Conservation (phyloP, 306 rosid species). For the Corylus americana region DNA sequence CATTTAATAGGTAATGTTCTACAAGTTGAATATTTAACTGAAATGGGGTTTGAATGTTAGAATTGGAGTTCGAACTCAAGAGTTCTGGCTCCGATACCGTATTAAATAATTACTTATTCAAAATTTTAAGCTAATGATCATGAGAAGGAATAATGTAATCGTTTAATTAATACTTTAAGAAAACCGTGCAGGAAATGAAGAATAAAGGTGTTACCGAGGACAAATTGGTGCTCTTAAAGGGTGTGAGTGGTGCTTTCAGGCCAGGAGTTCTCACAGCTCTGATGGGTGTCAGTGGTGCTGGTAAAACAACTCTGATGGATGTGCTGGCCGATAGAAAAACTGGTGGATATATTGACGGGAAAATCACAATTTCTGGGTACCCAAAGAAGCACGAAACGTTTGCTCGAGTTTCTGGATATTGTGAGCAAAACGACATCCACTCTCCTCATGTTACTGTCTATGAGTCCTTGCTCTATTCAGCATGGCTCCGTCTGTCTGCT, state of each 20-base stretch:
- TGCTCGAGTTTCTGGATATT: constrained; percentile 60
- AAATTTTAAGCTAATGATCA: too few relatives aligned
- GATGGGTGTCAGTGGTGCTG: constrained; percentile 80
- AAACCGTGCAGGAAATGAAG: constrained; percentile 49
- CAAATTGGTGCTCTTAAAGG: constrained; percentile 52
- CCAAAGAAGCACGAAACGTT: constrained; percentile 67
- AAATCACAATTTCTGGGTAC: constrained; percentile 52
- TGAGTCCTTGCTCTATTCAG: constrained; percentile 58
- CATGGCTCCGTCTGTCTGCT: constrained; percentile 61
- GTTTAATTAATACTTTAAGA: too few relatives aligned
- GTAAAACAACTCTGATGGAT: constrained; percentile 72
- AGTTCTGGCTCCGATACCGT: too few relatives aligned
- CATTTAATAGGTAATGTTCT: too few relatives aligned
- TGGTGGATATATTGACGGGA: constrained; percentile 59
- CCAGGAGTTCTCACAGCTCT: constrained; percentile 79
- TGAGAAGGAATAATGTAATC: too few relatives aligned
- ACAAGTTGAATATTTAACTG: too few relatives aligned
- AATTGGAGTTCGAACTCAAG: too few relatives aligned
- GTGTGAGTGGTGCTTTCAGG: constrained; percentile 66
- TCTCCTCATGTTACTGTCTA: constrained; percentile 68
- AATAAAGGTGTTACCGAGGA: constrained; percentile 45
- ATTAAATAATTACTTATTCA: too few relatives aligned
- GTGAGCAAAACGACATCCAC: constrained; percentile 71
- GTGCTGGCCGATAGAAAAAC: constrained; percentile 71
- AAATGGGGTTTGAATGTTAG: too few relatives aligned